These are phyloP conservation scores for Paramarasmius palmivorus DNA, from an alignment of 1,284 basidiomycete species.

Conservation along the genomic window DNA sequence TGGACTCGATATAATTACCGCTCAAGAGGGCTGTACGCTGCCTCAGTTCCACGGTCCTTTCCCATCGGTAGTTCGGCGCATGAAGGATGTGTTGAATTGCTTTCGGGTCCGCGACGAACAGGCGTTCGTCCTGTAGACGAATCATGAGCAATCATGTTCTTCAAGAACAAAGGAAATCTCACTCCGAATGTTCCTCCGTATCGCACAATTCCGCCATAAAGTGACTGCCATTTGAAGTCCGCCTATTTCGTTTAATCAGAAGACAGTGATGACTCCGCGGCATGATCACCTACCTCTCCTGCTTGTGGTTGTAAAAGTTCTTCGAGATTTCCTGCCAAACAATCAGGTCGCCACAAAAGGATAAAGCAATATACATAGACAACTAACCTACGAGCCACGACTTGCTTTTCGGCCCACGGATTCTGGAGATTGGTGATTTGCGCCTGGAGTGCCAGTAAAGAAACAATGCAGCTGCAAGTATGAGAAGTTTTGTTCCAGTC, in stretches of 20 bases:
- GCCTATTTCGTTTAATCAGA: not conserved
- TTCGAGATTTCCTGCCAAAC: not conserved
- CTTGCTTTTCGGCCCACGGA: too few relatives aligned
- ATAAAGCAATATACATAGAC: too few relatives aligned
- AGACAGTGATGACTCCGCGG: not conserved
- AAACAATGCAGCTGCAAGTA: too few relatives aligned
- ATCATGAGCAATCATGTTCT: not conserved
- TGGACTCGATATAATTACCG: constrained; percentile 1
- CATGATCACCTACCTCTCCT: constrained; percentile 5
- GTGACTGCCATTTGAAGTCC: constrained; percentile 7
- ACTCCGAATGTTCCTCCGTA: constrained; percentile 6
- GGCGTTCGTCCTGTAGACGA: constrained; percentile 12
- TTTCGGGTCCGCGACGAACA: constrained; percentile 19
- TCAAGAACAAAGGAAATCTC: not conserved
- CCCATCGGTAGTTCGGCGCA: constrained; percentile 15
- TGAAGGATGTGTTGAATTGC: constrained; percentile 20
- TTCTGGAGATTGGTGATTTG: too few relatives aligned
- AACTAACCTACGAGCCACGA: too few relatives aligned
- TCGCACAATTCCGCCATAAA: constrained; percentile 3
- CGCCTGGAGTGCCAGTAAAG: too few relatives aligned
- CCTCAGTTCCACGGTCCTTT: not conserved
- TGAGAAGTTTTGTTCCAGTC: too few relatives aligned
- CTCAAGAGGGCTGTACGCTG: not conserved
- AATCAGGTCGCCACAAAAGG: too few relatives aligned
- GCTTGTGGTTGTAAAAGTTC: not conserved